Evolutionary conservation across 768 basidiomycete genomes (phyloP), one percentile per base, ranked within the genome.

Genomic region (Daedaleopsis nitida): DNA sequence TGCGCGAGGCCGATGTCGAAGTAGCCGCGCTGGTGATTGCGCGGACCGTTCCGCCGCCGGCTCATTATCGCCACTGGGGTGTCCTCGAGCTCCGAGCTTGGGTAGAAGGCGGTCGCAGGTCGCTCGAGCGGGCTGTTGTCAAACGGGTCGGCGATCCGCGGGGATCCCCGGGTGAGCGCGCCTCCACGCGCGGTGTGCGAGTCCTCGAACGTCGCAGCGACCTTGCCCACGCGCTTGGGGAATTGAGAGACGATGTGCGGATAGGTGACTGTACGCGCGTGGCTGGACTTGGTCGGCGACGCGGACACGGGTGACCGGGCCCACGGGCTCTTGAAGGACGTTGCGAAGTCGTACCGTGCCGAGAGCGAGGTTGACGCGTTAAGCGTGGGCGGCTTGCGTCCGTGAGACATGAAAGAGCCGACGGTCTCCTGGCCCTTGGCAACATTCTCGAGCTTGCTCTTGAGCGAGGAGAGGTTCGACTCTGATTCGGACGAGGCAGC

Each of bases 401-500:
- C 63, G 57, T 23, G 65, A 58, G 69, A 44, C 43, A 73, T 58
- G 57, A 68, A 66, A 12, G 67, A 65, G 19, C 73, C 71, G n/a
- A 70, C 71, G 43, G 73, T 69, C 43, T 69, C 65, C 38, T 49
- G 61, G 52, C 68, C 70, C 61, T 75, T 75, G 7, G 77, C 84
- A 56, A 92, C 84, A 63, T 84, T 80, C 73, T 92, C 88, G 54
- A 95, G 77, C 70, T 84, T 86, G 65, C 73, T 82, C 63, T 83
- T 75, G 58, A 96, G 76, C 70, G 90, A 84, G 23, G 79, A 83
- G 65, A 91, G 80, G 52, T 84, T 72, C 50, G 80, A 69, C 67
- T 77, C 70, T 49, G 62, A 55, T 19, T 32, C 27, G 3, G 58
- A 53, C 1, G 53, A 35, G 1, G 58, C 52, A 63, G 64, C 70